Percentiles rank a stretch among this genome's conserved stretches.
Evolutionary conservation across 2,329 filamentous ascomycete species (phyloP).

Genomic region (Fusarium oligoseptatum): DNA sequence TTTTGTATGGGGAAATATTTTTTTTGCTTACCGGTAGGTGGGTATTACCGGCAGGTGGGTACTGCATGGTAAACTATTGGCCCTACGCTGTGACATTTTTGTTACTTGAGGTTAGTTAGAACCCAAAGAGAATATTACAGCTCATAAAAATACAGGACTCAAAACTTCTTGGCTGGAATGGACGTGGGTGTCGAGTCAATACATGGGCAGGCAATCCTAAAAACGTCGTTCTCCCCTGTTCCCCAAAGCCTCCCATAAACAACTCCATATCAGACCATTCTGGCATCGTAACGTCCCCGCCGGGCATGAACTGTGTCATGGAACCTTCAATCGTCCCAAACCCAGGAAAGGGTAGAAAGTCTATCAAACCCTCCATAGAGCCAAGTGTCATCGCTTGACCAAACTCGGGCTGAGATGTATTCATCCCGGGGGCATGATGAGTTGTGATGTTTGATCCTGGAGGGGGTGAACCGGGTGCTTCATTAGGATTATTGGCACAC

Average conservation of each 20-base stretch:
- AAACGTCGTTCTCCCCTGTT: conserved; percentile 2
- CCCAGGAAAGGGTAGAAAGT: conserved; percentile 28
- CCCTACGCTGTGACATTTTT: too few relatives aligned
- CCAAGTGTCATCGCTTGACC: conserved; percentile 8
- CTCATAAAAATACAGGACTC: too few relatives aligned
- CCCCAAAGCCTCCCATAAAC: conserved; percentile 36
- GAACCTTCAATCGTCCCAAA: conserved; percentile 16
- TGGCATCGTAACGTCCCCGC: conserved; percentile 28
- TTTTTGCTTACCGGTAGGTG: too few relatives aligned
- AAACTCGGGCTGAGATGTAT: conserved; percentile 15
- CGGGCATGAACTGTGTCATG: conserved; percentile 29
- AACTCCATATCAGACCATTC: conserved; percentile 44
- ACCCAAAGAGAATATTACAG: too few relatives aligned
- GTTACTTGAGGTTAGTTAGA: too few relatives aligned
- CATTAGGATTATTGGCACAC: conserved; percentile 32
- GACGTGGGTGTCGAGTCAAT: too few relatives aligned
- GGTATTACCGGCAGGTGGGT: too few relatives aligned
- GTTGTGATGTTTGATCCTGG: conserved; percentile 10
- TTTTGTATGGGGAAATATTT: too few relatives aligned
- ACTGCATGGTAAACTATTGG: too few relatives aligned
- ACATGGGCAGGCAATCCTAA: neutral
- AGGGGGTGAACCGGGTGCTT: conserved; percentile 2
- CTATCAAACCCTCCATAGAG: conserved; percentile 33
- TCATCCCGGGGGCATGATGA: conserved; percentile 6
- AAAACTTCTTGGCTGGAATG: too few relatives aligned